Evolutionary conservation across 495 filamentous ascomycete genomes (phyloP).

Genomic region (Daldinia concentrica): DNA sequence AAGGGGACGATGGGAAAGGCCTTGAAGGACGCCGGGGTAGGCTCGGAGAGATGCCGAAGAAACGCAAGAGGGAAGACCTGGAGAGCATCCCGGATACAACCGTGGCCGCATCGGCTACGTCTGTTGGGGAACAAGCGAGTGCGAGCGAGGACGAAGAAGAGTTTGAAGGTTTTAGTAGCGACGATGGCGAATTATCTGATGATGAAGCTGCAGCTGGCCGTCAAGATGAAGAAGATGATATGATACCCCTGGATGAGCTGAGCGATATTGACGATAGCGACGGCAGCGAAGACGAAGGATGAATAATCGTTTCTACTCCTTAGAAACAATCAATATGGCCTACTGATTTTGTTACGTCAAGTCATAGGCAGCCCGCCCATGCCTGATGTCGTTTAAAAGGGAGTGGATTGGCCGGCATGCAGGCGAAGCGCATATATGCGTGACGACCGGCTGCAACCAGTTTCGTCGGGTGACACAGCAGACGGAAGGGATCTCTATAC

Average conservation of each 20-base stretch:
- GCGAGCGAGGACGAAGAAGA: constrained; percentile 48
- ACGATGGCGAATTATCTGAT: constrained; percentile 51
- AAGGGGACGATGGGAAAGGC: constrained; percentile 62
- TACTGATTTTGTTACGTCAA: background rate
- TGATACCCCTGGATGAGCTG: constrained; percentile 62
- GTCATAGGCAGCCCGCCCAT: background rate
- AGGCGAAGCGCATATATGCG: constrained; percentile 1
- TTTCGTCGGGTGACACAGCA: background rate
- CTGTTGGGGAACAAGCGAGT: constrained; percentile 35
- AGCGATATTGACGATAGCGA: constrained; percentile 59
- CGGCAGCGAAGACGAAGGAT: constrained; percentile 47
- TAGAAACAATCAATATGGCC: constrained; percentile 3
- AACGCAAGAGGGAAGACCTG: constrained; percentile 64
- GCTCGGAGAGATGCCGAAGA: constrained; percentile 67
- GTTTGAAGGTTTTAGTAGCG: constrained; percentile 64
- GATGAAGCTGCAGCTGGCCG: constrained; percentile 45
- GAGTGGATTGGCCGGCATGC: background rate
- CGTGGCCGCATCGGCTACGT: constrained; percentile 44
- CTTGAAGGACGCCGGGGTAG: constrained; percentile 66
- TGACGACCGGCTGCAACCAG: background rate
- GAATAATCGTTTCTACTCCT: constrained; percentile 19
- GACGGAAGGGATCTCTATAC: background rate
- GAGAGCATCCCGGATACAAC: constrained; percentile 52
- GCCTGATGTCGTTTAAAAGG: background rate
- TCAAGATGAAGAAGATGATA: constrained; percentile 59